phyloP scores from a whole-genome alignment of 2,329 filamentous ascomycete species.

The Monosporascus cannonballus region DNA sequence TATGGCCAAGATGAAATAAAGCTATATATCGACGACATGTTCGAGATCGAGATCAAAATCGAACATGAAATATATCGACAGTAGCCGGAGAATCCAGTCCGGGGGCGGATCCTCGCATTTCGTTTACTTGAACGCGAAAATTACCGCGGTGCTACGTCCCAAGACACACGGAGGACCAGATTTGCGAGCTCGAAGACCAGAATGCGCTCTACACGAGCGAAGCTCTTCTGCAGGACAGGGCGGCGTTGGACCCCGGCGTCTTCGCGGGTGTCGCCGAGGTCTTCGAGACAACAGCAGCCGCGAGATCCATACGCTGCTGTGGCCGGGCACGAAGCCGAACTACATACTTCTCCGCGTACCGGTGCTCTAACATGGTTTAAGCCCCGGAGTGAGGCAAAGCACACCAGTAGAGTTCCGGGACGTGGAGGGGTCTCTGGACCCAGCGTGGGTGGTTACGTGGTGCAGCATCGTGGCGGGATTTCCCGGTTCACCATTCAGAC shows the following conservation, averaged over 20 bases:
- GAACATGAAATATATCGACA: too few species aligned
- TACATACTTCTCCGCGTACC: constrained; percentile 2
- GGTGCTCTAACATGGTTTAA: neutral
- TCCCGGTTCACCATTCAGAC: constrained; percentile 16
- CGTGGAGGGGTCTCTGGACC: constrained; percentile 8
- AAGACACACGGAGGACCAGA: too few species aligned
- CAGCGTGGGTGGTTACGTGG: constrained; percentile 14
- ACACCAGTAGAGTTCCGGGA: constrained; percentile 20
- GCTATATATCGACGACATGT: too few species aligned
- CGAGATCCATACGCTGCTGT: constrained; percentile 1
- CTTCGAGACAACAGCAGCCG: constrained; percentile 4
- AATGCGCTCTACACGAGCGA: too few species aligned
- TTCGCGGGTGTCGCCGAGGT: constrained; percentile 5
- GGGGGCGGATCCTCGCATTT: too few species aligned
- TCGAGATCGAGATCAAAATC: too few species aligned
- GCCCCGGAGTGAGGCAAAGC: fast-evolving
- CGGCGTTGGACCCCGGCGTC: constrained; percentile 5
- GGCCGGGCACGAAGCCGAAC: neutral
- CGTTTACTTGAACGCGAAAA: too few species aligned
- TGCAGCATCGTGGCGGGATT: constrained; percentile 16
- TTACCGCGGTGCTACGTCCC: too few species aligned
- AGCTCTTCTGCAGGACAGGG: neutral
- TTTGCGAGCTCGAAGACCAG: too few species aligned
- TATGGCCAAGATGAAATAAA: too few species aligned
- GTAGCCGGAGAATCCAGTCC: too few species aligned